Conservation (phyloP, 1,284 basidiomycete species). For the Porogramme epimiltina region DNA sequence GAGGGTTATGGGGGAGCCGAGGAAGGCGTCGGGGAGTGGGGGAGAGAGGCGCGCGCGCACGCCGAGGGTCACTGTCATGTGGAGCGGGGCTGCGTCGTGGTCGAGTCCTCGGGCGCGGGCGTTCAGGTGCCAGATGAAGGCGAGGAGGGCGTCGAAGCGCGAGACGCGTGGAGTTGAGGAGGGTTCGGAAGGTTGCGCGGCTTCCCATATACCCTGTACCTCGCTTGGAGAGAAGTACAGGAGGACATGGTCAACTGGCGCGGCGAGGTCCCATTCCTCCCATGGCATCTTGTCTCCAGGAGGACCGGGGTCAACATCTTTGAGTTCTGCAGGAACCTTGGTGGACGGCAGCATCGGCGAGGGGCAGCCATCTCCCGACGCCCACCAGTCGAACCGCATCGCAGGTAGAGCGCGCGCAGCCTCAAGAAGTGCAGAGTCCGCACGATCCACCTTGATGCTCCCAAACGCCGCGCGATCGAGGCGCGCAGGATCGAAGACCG, state of each 20-base stretch:
- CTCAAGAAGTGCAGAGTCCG: slow-evolving; percentile 30
- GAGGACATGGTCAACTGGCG: slow-evolving; percentile 34
- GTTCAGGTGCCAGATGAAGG: slow-evolving; percentile 42
- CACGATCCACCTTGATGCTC: slow-evolving; percentile 31
- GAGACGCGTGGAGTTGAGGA: slow-evolving; percentile 25
- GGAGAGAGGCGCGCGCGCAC: slow-evolving; percentile 36
- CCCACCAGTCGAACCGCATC: slow-evolving; percentile 42
- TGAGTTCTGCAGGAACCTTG: slow-evolving; percentile 23
- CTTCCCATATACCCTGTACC: slow-evolving; percentile 36
- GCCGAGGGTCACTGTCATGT: slow-evolving; percentile 36
- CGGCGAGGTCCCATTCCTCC: slow-evolving; percentile 37
- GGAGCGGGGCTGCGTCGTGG: slow-evolving; percentile 21
- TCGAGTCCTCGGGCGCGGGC: slow-evolving; percentile 35
- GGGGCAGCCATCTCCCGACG: slow-evolving; percentile 30
- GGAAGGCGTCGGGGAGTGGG: slow-evolving; percentile 25
- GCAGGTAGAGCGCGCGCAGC: slow-evolving; percentile 34
- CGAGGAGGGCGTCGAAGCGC: slow-evolving; percentile 44
- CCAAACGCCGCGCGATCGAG: slow-evolving; percentile 37
- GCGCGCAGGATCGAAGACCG: slow-evolving; percentile 36
- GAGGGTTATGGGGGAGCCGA: slow-evolving; percentile 41
- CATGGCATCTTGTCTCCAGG: slow-evolving; percentile 38
- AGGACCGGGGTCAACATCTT: slow-evolving; percentile 14
- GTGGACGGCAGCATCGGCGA: slow-evolving; percentile 14
- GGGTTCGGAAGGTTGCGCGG: not conserved
- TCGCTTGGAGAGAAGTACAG: slow-evolving; percentile 38